Evolutionary conservation across 805 yeast genomes (phyloP).

Genomic region (Candida caryicola): DNA sequence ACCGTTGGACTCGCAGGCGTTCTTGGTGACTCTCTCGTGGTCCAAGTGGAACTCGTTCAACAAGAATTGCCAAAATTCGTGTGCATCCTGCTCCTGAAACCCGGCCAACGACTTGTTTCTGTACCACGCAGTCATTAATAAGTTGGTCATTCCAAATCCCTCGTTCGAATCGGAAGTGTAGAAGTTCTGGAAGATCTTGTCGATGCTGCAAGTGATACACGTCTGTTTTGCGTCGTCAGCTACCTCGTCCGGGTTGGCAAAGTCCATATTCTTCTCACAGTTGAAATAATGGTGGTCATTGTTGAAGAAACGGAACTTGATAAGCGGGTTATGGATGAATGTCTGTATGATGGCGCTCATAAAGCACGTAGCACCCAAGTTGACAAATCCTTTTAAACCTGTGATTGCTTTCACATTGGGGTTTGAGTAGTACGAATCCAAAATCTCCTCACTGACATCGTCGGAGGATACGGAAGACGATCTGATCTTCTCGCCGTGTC

Average conservation of each 20-base stretch:
- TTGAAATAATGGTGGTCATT: slow-evolving; percentile 61
- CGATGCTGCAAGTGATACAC: slow-evolving; percentile 86
- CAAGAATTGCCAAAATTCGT: slow-evolving; percentile 93
- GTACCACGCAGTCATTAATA: slow-evolving; percentile 85
- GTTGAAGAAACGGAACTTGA: slow-evolving; percentile 71
- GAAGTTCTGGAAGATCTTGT: slow-evolving; percentile 70
- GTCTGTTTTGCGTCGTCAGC: slow-evolving; percentile 30
- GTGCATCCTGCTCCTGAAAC: slow-evolving; percentile 97
- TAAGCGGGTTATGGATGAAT: slow-evolving; percentile 83
- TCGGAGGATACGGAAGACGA: neutral
- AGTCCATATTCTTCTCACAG: slow-evolving; percentile 40
- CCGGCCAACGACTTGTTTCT: slow-evolving; percentile 86
- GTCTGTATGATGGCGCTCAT: slow-evolving; percentile 93
- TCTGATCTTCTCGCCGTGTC: neutral
- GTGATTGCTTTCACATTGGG: slow-evolving; percentile 58
- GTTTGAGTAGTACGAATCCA: slow-evolving; percentile 14
- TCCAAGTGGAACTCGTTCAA: slow-evolving; percentile 76
- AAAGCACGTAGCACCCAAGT: slow-evolving; percentile 96
- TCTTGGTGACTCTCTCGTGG: slow-evolving; percentile 20
- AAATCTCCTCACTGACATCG: neutral
- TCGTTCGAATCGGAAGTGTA: slow-evolving; percentile 59
- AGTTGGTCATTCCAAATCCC: slow-evolving; percentile 78
- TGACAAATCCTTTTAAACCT: slow-evolving; percentile 87
- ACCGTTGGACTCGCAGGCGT: slow-evolving; percentile 1
- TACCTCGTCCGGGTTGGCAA: slow-evolving; percentile 18